A percentile compares a stretch with the other conserved stretches of the same genome.
Conservation (phyloP, 169 alveolate genomes). For the Eimeria acervulina region DNA sequence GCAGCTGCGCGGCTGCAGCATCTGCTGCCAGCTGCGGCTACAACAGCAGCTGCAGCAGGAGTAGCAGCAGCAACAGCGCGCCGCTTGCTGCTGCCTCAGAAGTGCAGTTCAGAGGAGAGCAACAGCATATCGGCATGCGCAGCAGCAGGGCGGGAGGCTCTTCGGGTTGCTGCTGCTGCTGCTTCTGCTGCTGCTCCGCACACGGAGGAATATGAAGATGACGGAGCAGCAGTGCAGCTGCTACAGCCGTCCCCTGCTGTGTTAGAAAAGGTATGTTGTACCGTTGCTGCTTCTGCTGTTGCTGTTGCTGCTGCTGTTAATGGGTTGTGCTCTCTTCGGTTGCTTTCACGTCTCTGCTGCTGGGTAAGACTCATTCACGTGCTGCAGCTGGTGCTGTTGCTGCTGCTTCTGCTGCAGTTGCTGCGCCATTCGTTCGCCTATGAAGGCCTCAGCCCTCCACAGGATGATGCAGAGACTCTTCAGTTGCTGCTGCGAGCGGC, state of each 20-base stretch:
- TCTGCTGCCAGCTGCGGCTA: conserved; percentile 36
- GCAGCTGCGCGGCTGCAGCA: conserved; percentile 34
- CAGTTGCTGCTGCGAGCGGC: conserved; percentile 22
- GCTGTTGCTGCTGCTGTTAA: background rate
- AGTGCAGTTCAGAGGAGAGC: background rate
- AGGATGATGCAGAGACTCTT: background rate
- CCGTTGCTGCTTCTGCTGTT: background rate
- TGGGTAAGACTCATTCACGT: background rate
- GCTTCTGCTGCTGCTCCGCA: conserved; percentile 28
- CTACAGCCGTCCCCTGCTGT: background rate
- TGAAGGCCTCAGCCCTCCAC: background rate
- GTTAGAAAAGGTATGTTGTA: background rate
- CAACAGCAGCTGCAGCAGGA: conserved; percentile 8
- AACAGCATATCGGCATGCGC: conserved; percentile 1
- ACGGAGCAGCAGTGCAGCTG: conserved; percentile 2
- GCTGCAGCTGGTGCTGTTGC: conserved; percentile 14
- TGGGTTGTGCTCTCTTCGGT: too few species aligned
- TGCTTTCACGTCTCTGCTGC: background rate
- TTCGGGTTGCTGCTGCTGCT: background rate
- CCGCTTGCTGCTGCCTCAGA: conserved; percentile 17
- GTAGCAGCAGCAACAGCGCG: conserved; percentile 20
- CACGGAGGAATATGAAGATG: background rate
- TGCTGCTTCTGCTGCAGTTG: conserved; percentile 16
- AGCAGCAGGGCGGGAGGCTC: background rate
- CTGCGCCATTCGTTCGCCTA: background rate